Percentiles rank a stretch among this genome's conserved stretches.
Conservation (phyloP, 768 basidiomycete genomes). For the Boletus tomentosulus region DNA sequence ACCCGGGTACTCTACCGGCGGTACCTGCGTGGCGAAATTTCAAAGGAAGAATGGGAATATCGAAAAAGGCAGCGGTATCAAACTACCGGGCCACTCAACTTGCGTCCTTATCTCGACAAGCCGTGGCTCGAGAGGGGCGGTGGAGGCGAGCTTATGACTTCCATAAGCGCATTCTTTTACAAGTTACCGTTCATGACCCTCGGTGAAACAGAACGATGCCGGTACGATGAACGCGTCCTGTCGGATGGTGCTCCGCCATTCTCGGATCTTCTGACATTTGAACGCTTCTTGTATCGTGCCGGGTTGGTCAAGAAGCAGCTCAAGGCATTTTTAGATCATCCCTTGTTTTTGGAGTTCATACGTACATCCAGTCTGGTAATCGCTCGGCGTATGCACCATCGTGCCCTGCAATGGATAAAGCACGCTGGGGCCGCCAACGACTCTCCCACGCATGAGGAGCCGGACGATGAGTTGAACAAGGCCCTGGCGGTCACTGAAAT, state of each 20-base stretch:
- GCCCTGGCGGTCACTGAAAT: constrained; percentile 4
- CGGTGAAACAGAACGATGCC: constrained; percentile 6
- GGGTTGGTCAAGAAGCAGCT: no score
- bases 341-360: not conserved
- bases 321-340: no score
- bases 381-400: not conserved
- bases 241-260: no score
- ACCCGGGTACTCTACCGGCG: constrained; percentile 47
- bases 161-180: constrained; percentile 41
- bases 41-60: no score
- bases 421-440: not conserved
- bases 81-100: no score
- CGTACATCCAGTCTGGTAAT: constrained; percentile 8
- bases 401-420: constrained; percentile 25
- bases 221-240: no score
- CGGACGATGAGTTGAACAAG: not conserved
- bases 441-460: not conserved
- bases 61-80: no score
- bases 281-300: no score
- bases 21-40: constrained; percentile 39
- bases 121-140: no score
- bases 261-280: no score
- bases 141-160: constrained; percentile 32
- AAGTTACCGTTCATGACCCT: constrained; percentile 48
- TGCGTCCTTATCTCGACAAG: no score